Base-by-base conservation (phyloP, 257 asterid species). In the Petunia secreta region DNA sequence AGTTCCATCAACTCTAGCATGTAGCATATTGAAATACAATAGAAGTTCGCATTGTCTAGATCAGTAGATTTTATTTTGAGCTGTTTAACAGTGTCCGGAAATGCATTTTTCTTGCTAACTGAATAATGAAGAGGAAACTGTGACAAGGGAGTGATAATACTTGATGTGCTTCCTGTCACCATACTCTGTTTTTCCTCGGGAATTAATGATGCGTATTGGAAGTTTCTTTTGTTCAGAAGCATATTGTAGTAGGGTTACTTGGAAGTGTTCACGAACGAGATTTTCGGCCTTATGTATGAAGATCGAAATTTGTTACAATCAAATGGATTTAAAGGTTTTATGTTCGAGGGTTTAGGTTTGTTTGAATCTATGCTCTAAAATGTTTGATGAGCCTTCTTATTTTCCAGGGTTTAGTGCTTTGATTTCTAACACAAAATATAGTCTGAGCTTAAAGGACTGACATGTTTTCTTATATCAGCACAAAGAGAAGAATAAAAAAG, bases 401-500 rank as follows among this genome's bases (percentile, higher is more conserved):
- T 73, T 50, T 11, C 44, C 25, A 34, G 46, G 6, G 39, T 73
- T 73, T 6, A 48, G 34, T 6, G 3, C 34, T 73, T 71, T 50
- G 44, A 34, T 52, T 62, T 34, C 34, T 34, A 11, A 9, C 48
- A 71, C 77, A 71, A 46, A 8, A 71, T 5, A 5, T 73, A 50
- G 25, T 10, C 46, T 36, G 44, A 73, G 57, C 48, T 25, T 50
- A 73, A 50, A 34, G 62, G 44, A 73, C 48, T 6, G 60, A 50
- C 46, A 50, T 73, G 34, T 81, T 63, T 53, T 38, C 82, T 78
- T 85, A 79, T 62, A 75, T 40, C 91, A 91, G 97, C 82, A 79
- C 91, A 59, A 92, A 84, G 87, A 90, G 88, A 88, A 90, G 92
- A 87, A 93, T 85, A 60, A 92, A 95, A 84, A 95, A 93, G 96